Evolutionary conservation across 345 rosid species (phyloP).

Genomic region (Cardamine occulta): DNA sequence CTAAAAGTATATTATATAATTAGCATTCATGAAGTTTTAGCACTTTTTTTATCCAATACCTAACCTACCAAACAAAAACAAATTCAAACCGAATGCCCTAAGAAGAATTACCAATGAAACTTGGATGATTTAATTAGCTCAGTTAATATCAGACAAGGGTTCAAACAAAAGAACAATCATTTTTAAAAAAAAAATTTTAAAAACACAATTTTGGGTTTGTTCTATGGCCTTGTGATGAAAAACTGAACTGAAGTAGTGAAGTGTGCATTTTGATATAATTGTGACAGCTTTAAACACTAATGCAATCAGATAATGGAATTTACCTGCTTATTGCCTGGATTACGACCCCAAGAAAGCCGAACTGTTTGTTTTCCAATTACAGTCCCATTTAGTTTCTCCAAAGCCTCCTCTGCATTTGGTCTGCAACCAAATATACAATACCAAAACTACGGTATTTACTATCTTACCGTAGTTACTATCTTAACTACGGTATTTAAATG

Average conservation of each 20-base stretch:
- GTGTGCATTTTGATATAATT: background rate
- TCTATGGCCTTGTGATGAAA: background rate
- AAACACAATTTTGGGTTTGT: background rate
- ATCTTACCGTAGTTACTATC: no score
- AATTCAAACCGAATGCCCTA: background rate
- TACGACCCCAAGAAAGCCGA: conserved; percentile 89
- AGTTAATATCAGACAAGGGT: background rate
- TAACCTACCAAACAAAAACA: background rate
- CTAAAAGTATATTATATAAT: background rate
- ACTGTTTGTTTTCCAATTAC: conserved; percentile 72
- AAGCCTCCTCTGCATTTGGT: conserved; percentile 86
- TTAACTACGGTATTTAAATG: conserved; percentile 5
- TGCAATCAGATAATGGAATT: background rate
- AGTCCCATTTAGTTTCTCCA: conserved; percentile 71
- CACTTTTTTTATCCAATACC: background rate
- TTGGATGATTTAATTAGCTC: background rate
- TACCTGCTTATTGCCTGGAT: conserved; percentile 83
- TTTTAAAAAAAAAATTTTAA: background rate
- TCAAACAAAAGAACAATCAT: background rate
- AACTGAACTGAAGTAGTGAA: background rate
- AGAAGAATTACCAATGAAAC: background rate
- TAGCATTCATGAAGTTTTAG: background rate
- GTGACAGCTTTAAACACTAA: background rate
- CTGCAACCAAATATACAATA: conserved; percentile 45
- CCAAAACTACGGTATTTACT: background rate